Conservation (phyloP, 257 asterid species). For the Leonotis leonurus region DNA sequence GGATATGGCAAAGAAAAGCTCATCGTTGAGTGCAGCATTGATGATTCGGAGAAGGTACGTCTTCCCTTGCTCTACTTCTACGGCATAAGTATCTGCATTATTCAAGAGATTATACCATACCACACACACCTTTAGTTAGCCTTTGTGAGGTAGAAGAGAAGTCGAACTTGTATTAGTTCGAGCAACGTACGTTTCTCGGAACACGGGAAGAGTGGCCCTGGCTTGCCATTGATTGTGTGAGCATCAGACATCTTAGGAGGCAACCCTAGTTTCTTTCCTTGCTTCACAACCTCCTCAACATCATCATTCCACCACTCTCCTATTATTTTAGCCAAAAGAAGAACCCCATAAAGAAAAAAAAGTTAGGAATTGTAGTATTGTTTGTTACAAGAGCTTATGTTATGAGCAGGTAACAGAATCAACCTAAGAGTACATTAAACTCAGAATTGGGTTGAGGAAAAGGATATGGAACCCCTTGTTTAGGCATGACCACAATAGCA, state of each 20-base stretch:
- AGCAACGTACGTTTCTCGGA: constrained; percentile 20
- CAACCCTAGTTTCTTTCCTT: constrained; percentile 31
- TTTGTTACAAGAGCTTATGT: not conserved
- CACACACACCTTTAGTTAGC: not conserved
- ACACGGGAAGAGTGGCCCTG: constrained; percentile 41
- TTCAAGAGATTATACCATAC: too few species aligned
- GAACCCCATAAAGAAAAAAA: not conserved
- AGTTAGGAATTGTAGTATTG: not conserved
- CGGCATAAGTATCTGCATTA: constrained; percentile 42
- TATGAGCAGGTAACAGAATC: not conserved
- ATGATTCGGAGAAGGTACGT: constrained; percentile 27
- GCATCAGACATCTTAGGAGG: constrained; percentile 39
- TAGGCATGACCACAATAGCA: constrained; percentile 54
- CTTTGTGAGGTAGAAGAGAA: not conserved
- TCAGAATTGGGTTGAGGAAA: constrained; percentile 50
- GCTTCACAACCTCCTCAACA: constrained; percentile 31
- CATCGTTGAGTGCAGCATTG: constrained; percentile 42
- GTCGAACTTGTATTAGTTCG: too few species aligned
- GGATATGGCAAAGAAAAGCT: constrained; percentile 55
- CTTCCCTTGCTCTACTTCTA: constrained; percentile 33
- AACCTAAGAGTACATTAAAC: constrained; percentile 23
- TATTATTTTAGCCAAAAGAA: not conserved
- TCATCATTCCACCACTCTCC: constrained; percentile 41
- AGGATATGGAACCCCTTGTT: constrained; percentile 49
- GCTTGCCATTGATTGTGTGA: constrained; percentile 36